Percentiles rank a stretch among this genome's conserved stretches.
phyloP scores from a whole-genome alignment of 768 basidiomycete genomes.

The Mycena albidolilacea region DNA sequence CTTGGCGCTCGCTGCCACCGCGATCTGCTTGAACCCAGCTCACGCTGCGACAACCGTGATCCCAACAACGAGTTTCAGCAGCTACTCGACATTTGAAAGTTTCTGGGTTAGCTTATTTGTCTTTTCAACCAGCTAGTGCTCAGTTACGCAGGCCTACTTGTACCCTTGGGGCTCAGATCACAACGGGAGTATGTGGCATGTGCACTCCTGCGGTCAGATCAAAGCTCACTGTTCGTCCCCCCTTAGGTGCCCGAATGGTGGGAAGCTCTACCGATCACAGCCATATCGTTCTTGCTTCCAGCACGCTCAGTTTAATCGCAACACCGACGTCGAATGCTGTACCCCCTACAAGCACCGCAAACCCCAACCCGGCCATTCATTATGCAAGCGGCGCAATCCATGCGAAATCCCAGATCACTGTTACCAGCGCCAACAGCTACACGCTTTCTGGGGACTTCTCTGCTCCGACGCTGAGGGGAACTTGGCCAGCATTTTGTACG shows the following conservation, averaged over 20 bases:
- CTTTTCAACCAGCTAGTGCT: neutral
- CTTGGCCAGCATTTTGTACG: constrained; percentile 64
- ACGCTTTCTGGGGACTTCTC: constrained; percentile 61
- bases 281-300: constrained; percentile 54
- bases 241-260: constrained; percentile 58
- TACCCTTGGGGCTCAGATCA: constrained; percentile 65
- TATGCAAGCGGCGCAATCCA: constrained; percentile 60
- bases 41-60: constrained; percentile 55
- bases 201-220: neutral
- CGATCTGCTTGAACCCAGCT: constrained; percentile 38
- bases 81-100: constrained; percentile 53
- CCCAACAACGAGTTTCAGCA: constrained; percentile 57
- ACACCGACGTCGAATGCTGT: constrained; percentile 55
- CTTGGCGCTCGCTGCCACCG: constrained; percentile 28
- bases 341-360: constrained; percentile 57
- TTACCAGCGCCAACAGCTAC: constrained; percentile 53
- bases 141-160: constrained; percentile 48
- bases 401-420: constrained; percentile 59
- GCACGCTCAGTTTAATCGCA: constrained; percentile 58
- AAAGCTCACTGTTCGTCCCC: neutral
- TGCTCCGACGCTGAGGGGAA: constrained; percentile 55
- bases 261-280: constrained; percentile 58
- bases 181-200: constrained; percentile 55
- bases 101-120: constrained; percentile 48
- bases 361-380: constrained; percentile 60